Evolutionary conservation across 2,329 filamentous ascomycete species (phyloP), one percentile per base, ranked within the genome.

Genomic region (Clonostachys chloroleuca): DNA sequence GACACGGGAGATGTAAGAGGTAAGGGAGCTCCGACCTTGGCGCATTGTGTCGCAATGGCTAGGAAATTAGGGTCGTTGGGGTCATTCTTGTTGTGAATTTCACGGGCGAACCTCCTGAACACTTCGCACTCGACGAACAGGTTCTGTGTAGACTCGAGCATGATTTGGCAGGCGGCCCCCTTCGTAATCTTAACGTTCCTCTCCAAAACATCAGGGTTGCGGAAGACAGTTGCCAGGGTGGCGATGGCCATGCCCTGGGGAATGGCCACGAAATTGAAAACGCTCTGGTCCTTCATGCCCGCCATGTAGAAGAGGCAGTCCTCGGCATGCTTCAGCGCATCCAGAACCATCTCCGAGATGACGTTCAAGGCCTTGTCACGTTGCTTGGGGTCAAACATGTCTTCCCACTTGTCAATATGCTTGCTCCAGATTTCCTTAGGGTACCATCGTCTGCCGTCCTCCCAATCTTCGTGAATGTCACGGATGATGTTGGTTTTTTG

Each of bases 401-500:
- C 91, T 39, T 92, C 88, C 66, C 92, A 97, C 36, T 87, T 82
- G 57, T 88, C 81, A 45, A 96, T 92, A 63, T 99, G 84, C 76
- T 96, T 95, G 62, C 87, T 90, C 94, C 94, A 99, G 61, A 99
- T 90, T 70, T 96, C 91, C 67, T 87, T 88, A 44, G 94, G 94
- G 83, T 90, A 99, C 78, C 96, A 99, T 49, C 89, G 84, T 52
- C 94, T 83, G 57, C 86, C 84, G 66, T 97, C 94, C 49, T 88
- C 80, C 57, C 85, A 85, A 62, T 99, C 94, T 66, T 99, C 94
- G 57, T 85, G 83, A 53, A 97, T 81, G 65, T 99, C 94, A 62
- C 94, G 89, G 62, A 97, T 96, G 65, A 99, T 96, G 76, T 99
- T 99, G 54, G 91, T 95, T 76, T 99, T 96, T 64, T 99, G 94